These are phyloP conservation scores for Candida ficus DNA, from an alignment of 805 yeast species.

Conservation along the genomic window DNA sequence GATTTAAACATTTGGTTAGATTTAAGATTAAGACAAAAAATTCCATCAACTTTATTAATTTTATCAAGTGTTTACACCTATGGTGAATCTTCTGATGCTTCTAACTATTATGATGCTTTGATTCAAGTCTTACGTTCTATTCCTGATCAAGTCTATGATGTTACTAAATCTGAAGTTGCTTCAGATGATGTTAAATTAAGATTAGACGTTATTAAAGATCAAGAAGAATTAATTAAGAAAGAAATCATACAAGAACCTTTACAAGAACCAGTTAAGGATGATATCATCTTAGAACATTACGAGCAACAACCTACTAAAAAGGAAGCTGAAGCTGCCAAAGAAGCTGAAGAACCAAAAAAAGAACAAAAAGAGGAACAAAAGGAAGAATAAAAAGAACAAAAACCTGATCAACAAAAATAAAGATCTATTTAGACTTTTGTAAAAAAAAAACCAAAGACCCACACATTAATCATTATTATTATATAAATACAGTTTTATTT, in stretches of 20 bases:
- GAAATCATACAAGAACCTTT: constrained; percentile 72
- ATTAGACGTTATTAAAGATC: constrained; percentile 70
- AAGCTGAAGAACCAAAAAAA: not conserved
- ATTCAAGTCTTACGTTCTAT: constrained; percentile 81
- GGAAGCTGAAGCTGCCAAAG: constrained; percentile 5
- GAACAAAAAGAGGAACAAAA: constrained; percentile 9
- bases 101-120: constrained; percentile 77
- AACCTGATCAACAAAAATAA: no score
- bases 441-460: no score
- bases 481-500: no score
- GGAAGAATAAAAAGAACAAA: not conserved
- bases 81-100: constrained; percentile 49
- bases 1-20: constrained; percentile 86
- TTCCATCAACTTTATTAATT: constrained; percentile 85
- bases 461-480: no score
- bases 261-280: constrained; percentile 28
- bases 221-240: constrained; percentile 76
- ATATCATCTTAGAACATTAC: constrained; percentile 33
- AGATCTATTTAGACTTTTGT: not conserved
- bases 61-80: constrained; percentile 88
- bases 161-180: constrained; percentile 83
- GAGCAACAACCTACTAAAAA: constrained; percentile 19
- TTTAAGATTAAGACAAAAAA: constrained; percentile 80
- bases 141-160: constrained; percentile 94
- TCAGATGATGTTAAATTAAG: constrained; percentile 57